Evolutionary conservation across 108 stramenopile species (phyloP).

Genomic region (Stephanodiscus triporus): DNA sequence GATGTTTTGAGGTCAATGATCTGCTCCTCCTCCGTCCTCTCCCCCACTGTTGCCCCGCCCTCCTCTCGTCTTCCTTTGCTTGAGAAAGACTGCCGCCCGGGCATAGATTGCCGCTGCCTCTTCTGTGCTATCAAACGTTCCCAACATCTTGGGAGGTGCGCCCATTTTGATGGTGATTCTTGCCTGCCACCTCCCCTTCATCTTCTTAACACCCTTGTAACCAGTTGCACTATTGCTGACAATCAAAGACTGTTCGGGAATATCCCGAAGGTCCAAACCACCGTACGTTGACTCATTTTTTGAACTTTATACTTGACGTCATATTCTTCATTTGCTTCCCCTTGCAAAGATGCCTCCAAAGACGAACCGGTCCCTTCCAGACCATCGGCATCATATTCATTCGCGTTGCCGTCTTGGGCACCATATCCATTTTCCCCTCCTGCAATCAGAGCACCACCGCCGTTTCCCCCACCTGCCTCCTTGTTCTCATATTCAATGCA

Average conservation of each 20-base stretch:
- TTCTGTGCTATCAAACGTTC: constrained; percentile 17
- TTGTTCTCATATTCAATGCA: neutral
- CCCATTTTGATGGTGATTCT: neutral
- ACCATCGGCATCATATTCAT: too few relatives aligned
- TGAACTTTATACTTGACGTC: constrained; percentile 26
- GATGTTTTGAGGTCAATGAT: too few relatives aligned
- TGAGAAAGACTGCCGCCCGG: constrained; percentile 11
- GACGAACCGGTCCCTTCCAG: too few relatives aligned
- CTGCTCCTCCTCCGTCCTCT: too few relatives aligned
- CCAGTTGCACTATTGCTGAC: neutral
- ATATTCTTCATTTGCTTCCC: too few relatives aligned
- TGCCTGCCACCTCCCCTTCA: constrained; percentile 24
- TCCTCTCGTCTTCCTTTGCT: neutral
- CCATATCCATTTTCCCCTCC: too few relatives aligned
- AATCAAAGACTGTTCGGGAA: constrained; percentile 5
- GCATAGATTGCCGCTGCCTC: constrained; percentile 24
- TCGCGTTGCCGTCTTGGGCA: neutral
- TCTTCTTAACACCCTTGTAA: constrained; percentile 18
- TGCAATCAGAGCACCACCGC: too few relatives aligned
- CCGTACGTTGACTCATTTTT: neutral
- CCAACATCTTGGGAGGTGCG: neutral
- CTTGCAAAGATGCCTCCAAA: too few relatives aligned
- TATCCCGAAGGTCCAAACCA: constrained; percentile 16
- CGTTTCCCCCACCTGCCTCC: neutral
- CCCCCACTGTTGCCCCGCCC: too few relatives aligned